phyloP scores from a whole-genome alignment of 352 stramenopile species.

The Globisporangium splendens region DNA sequence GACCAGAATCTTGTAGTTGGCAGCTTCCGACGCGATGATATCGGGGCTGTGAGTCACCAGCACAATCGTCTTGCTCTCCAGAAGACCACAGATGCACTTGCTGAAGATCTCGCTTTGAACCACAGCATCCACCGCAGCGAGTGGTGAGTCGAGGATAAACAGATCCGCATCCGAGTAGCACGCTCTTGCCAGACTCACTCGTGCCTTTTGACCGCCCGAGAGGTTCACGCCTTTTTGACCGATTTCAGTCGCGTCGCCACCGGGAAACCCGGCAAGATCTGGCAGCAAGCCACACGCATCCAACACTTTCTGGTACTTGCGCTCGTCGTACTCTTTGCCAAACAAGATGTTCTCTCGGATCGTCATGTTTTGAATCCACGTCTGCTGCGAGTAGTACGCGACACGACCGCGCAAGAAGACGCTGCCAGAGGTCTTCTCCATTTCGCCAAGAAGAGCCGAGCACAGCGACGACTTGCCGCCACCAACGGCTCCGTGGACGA shows the following conservation, averaged over 20 bases:
- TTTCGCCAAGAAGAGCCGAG: conserved; percentile 59
- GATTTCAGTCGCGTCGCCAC: conserved; percentile 92
- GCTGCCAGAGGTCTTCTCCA: conserved; percentile 43
- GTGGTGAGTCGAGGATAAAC: conserved; percentile 90
- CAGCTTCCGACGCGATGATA: conserved; percentile 28
- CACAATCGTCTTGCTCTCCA: conserved; percentile 70
- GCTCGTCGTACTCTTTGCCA: conserved; percentile 49
- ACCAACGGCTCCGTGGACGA: conserved; percentile 42
- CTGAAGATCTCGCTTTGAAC: conserved; percentile 91
- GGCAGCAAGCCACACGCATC: conserved; percentile 75
- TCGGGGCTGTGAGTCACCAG: conserved; percentile 91
- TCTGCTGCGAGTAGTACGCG: conserved; percentile 84
- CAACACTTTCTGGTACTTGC: conserved; percentile 58
- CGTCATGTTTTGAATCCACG: too few relatives aligned
- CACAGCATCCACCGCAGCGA: conserved; percentile 92
- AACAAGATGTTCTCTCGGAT: conserved; percentile 96
- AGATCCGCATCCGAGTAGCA: conserved; percentile 65
- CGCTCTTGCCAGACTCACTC: conserved; percentile 60
- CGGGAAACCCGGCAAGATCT: conserved; percentile 82
- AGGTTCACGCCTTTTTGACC: conserved; percentile 95
- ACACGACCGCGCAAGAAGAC: conserved; percentile 39
- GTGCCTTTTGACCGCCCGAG: conserved; percentile 90
- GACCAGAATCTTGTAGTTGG: conserved; percentile 20
- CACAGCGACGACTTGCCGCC: conserved; percentile 49
- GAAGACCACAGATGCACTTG: conserved; percentile 41